Evolutionary conservation across 1,284 basidiomycete species (phyloP).

Genomic region (Cryptococcus sp.): DNA sequence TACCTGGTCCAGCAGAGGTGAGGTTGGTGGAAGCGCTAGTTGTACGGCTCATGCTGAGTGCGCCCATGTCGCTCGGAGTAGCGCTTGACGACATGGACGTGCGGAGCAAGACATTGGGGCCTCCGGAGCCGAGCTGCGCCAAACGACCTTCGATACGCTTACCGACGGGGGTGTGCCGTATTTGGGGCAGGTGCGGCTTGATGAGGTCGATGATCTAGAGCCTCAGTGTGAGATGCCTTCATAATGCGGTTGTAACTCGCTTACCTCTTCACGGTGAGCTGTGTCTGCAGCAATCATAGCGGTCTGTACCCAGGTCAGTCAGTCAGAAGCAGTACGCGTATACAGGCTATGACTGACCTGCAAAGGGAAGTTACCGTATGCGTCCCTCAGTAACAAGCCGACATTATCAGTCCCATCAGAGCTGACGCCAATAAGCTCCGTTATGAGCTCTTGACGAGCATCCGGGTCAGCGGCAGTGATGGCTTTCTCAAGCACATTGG

Average conservation of each 20-base stretch:
- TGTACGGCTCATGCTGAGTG: slow-evolving; percentile 12
- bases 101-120: slow-evolving; percentile 1
- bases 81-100: slow-evolving; percentile 10
- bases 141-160: slow-evolving; percentile 40
- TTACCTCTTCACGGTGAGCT: slow-evolving; percentile 35
- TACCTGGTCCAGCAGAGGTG: slow-evolving; percentile 10
- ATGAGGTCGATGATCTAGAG: slow-evolving; percentile 39
- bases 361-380: slow-evolving; percentile 48
- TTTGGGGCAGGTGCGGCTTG: slow-evolving; percentile 31
- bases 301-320: slow-evolving; percentile 21
- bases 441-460: slow-evolving; percentile 68
- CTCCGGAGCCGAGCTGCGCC: slow-evolving; percentile 25
- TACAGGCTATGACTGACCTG: slow-evolving; percentile 30
- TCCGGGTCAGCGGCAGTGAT: slow-evolving; percentile 67
- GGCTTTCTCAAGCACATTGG: slow-evolving; percentile 95
- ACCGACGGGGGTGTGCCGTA: slow-evolving; percentile 46
- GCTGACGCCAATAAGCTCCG: slow-evolving; percentile 63
- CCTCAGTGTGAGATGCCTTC: slow-evolving; percentile 1
- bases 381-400: slow-evolving; percentile 38
- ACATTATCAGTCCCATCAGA: slow-evolving; percentile 33
- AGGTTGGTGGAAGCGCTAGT: slow-evolving; percentile 12
- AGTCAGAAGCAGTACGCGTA: background rate
- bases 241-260: background rate
- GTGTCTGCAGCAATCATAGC: slow-evolving; percentile 34
- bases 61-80: slow-evolving; percentile 7